Evolutionary conservation across 1,139 yeast genomes (phyloP).

Genomic region (Yamadazyma siamensis): DNA sequence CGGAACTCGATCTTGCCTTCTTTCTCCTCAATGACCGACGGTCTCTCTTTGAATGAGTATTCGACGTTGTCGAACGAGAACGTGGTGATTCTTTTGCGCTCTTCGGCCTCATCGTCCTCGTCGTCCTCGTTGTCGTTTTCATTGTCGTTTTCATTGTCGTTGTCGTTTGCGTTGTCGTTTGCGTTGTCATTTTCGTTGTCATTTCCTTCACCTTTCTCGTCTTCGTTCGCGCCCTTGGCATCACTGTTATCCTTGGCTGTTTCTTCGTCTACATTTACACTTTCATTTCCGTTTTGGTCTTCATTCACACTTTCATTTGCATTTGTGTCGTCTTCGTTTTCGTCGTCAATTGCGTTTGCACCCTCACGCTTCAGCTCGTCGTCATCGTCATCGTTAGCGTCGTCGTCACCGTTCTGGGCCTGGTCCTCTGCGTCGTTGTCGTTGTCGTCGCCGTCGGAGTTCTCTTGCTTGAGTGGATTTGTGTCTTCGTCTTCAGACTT

Average conservation of each 20-base stretch:
- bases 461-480: conserved; percentile 2
- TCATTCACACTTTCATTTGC: too few species aligned
- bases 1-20: conserved; percentile 91
- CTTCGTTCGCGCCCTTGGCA: conserved; percentile 12
- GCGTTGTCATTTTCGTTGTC: conserved; percentile 16
- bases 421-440: conserved; percentile 1
- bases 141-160: conserved; percentile 19
- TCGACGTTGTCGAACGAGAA: conserved; percentile 67
- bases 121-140: conserved; percentile 36
- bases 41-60: conserved; percentile 85
- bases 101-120: conserved; percentile 51
- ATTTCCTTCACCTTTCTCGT: conserved; percentile 11
- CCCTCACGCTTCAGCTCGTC: conserved; percentile 4
- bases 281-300: conserved; percentile 8
- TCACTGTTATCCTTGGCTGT: conserved; percentile 11
- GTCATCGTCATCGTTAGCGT: conserved; percentile 10
- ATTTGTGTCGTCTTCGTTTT: conserved; percentile 7
- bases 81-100: conserved; percentile 47
- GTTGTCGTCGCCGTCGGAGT: conserved; percentile 1
- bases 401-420: conserved; percentile 5
- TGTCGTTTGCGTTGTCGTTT: conserved; percentile 13
- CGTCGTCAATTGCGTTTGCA: conserved; percentile 1
- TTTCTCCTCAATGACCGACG: conserved; percentile 89
- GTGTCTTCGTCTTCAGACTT: conserved; percentile 4
- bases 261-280: too few species aligned